Evolutionary conservation across 495 filamentous ascomycete species (phyloP).

Genomic region (Hypoxylon fuscum): DNA sequence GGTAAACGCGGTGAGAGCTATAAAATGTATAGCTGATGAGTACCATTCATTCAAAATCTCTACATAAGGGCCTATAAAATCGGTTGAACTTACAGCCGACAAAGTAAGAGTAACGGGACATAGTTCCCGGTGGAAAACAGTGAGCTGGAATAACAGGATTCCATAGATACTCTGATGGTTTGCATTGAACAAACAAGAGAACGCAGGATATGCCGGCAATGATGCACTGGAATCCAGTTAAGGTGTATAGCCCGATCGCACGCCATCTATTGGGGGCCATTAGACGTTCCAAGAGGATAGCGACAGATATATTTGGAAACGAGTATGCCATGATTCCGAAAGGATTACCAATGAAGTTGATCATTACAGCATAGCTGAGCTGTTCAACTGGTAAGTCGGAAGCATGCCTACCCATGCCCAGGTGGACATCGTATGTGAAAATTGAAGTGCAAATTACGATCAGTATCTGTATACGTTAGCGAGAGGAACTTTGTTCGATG

Average conservation of each 20-base stretch:
- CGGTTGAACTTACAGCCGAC: neutral
- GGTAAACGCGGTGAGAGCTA: slow-evolving; percentile 1
- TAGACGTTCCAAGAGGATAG: neutral
- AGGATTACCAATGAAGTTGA: neutral
- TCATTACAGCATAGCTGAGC: neutral
- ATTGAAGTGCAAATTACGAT: neutral
- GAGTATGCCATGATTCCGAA: slow-evolving; percentile 1
- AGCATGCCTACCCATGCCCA: neutral
- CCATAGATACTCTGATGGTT: neutral
- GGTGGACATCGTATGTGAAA: slow-evolving; percentile 2
- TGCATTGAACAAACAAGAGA: slow-evolving; percentile 1
- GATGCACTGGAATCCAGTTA: neutral
- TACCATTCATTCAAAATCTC: no score
- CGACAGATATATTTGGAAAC: neutral
- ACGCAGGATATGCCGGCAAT: neutral
- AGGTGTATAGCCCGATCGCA: neutral
- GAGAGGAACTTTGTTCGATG: neutral
- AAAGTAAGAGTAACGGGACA: slow-evolving; percentile 1
- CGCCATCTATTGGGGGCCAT: neutral
- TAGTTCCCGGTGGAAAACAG: neutral
- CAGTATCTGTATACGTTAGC: neutral
- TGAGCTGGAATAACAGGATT: neutral
- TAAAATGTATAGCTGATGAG: neutral
- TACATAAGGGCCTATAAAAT: no score
- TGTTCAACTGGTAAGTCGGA: neutral